phyloP scores from a whole-genome alignment of 306 rosid genomes.

The Vigna angularis region DNA sequence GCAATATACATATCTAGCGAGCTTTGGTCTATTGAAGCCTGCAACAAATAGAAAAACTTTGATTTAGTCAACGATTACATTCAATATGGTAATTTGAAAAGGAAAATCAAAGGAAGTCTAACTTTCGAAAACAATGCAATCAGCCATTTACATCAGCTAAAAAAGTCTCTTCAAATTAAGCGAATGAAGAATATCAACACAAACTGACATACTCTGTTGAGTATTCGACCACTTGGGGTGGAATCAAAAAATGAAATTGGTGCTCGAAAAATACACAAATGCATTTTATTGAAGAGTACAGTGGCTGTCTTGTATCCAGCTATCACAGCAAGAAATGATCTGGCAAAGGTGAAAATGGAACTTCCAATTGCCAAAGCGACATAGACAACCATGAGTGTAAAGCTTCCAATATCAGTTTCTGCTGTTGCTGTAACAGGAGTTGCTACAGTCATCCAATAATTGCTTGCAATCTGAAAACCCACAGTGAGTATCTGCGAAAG shows the following conservation, averaged over 20 bases:
- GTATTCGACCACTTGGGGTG: conserved; percentile 67
- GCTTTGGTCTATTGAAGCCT: conserved; percentile 61
- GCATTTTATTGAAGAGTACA: conserved; percentile 75
- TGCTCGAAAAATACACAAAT: conserved; percentile 65
- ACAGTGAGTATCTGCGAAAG: conserved; percentile 65
- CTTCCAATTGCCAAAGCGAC: conserved; percentile 72
- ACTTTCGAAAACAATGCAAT: background rate
- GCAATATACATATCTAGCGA: conserved; percentile 38
- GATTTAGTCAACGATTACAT: conserved; percentile 7
- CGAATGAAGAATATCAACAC: conserved; percentile 4
- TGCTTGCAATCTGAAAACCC: conserved; percentile 51
- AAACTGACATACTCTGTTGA: conserved; percentile 52
- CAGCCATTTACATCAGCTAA: background rate
- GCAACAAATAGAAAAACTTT: conserved; percentile 8
- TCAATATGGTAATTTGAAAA: background rate
- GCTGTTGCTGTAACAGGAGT: conserved; percentile 1
- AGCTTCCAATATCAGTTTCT: background rate
- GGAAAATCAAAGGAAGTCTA: background rate
- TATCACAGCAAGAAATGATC: conserved; percentile 51
- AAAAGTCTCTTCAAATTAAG: conserved; percentile 19
- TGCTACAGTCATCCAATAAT: conserved; percentile 9
- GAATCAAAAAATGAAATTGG: conserved; percentile 81
- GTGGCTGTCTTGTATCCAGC: conserved; percentile 77
- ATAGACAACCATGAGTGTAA: conserved; percentile 49
- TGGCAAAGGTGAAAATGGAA: conserved; percentile 59